phyloP scores from a whole-genome alignment of 2,329 filamentous ascomycete species.

The Arthrobotrys megalospora region DNA sequence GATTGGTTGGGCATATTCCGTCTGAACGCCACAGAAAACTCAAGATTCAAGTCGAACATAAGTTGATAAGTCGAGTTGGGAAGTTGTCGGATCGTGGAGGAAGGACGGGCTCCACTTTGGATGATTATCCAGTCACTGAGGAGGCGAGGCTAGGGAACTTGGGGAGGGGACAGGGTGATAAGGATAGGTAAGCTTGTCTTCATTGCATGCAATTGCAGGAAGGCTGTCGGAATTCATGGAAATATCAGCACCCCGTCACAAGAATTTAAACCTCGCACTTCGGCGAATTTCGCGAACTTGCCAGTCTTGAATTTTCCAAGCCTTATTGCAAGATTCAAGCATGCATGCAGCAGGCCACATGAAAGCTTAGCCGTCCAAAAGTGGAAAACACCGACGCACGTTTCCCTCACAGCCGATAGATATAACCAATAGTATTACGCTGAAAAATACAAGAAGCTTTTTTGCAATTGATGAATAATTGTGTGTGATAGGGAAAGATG shows the following conservation, averaged over 20 bases:
- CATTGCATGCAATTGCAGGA: constrained; percentile 1
- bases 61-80: too few species aligned
- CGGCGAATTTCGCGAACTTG: neutral
- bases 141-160: too few species aligned
- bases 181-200: too few species aligned
- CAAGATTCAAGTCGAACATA: too few species aligned
- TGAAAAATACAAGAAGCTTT: constrained; percentile 23
- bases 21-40: too few species aligned
- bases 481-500: constrained; percentile 12
- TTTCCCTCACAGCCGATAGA: neutral
- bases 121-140: too few species aligned
- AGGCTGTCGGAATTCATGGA: constrained; percentile 12
- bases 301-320: neutral
- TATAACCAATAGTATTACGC: constrained; percentile 5
- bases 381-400: constrained; percentile 25
- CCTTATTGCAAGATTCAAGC: neutral
- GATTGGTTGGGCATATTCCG: too few species aligned
- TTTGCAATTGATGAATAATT: constrained; percentile 45
- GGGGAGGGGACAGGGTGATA: too few species aligned
- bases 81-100: too few species aligned
- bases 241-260: too few species aligned
- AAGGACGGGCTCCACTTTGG: too few species aligned
- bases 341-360: neutral
- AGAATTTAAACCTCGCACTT: neutral
- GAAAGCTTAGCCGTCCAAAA: neutral